Evolutionary conservation across 192 early-diverging fungal species (phyloP).

Genomic region (Diversispora eburnea): DNA sequence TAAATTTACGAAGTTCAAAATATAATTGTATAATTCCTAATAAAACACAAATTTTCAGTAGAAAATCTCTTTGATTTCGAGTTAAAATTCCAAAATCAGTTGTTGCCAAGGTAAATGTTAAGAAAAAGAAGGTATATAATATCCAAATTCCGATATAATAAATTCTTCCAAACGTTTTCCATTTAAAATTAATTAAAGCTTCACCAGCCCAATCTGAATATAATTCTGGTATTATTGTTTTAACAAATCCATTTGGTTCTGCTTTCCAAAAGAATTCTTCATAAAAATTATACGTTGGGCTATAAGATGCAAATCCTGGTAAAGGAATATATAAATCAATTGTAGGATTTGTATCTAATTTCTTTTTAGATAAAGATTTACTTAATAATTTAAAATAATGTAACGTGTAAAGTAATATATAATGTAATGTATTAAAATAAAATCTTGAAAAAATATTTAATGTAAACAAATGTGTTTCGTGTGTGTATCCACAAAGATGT

Average conservation of each 20-base stretch:
- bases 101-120: neutral
- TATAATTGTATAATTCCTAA: neutral
- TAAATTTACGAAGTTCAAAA: neutral
- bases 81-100: neutral
- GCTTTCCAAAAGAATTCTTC: no score
- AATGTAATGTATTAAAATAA: neutral
- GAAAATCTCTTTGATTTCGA: neutral
- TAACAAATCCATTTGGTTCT: neutral
- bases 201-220: conserved; percentile 7
- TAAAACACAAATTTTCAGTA: neutral
- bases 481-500: neutral
- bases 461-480: neutral
- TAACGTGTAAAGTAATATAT: no score
- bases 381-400: no score
- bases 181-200: conserved; percentile 14
- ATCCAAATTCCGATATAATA: neutral
- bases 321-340: neutral
- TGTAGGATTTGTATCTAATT: neutral
- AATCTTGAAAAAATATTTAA: neutral
- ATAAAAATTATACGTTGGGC: neutral
- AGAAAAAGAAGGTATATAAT: neutral
- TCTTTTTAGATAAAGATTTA: no score
- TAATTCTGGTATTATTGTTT: neutral
- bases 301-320: neutral
- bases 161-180: neutral